A percentile compares a stretch with the other conserved stretches of the same genome.
Evolutionary conservation across 1,139 yeast genomes (phyloP).

Genomic region (Zygosaccharomyces sapae): DNA sequence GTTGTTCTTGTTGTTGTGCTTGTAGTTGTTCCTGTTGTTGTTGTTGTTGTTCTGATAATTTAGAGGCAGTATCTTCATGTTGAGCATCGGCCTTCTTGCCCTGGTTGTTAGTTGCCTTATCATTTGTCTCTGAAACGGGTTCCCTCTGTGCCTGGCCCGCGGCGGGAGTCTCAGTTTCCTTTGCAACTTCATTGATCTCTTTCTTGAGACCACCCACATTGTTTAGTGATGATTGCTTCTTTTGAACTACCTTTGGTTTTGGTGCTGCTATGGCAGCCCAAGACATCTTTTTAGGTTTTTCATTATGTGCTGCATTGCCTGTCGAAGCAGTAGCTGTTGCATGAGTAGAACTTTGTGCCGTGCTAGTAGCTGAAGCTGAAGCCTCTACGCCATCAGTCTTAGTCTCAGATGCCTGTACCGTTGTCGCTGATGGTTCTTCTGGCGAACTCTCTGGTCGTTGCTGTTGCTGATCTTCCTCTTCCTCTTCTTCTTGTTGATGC

Average conservation of each 20-base stretch:
- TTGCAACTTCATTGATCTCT: conserved; percentile 20
- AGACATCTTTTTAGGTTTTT: conserved; percentile 33
- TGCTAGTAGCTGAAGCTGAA: not conserved
- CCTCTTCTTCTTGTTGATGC: conserved; percentile 4
- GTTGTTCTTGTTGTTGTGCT: not conserved
- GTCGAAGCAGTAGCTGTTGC: conserved; percentile 20
- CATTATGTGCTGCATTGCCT: not conserved
- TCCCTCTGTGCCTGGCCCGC: conserved; percentile 10
- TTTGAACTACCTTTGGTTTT: conserved; percentile 28
- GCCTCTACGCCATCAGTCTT: not conserved
- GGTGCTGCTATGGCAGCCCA: conserved; percentile 43
- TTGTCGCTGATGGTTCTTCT: not conserved
- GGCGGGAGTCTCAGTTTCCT: conserved; percentile 8
- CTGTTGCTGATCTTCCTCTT: conserved; percentile 9
- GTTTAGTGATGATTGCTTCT: conserved; percentile 22
- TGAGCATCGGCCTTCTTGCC: conserved; percentile 26
- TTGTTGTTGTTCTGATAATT: not conserved
- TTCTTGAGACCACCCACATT: conserved; percentile 22
- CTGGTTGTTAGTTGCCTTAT: not conserved
- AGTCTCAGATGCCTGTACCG: not conserved
- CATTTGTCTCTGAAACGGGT: conserved; percentile 13
- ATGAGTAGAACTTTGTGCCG: not conserved
- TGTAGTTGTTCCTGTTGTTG: not conserved
- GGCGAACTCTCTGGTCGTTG: conserved; percentile 4
- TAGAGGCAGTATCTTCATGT: conserved; percentile 33